Base-by-base conservation (phyloP, 140 eudicot genomes). In the Senecio squalidus region DNA sequence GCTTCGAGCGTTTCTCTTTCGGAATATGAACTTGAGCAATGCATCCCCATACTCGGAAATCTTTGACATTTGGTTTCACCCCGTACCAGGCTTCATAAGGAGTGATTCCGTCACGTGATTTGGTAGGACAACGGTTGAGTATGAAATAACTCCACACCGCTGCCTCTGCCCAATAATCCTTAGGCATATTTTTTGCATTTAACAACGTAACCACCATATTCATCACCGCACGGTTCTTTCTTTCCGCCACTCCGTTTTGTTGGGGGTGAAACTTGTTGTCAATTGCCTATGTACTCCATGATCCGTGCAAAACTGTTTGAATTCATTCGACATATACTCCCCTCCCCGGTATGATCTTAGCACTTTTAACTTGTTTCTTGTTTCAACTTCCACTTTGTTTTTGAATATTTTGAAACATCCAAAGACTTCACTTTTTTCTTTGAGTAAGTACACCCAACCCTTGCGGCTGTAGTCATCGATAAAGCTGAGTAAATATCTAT, bases 391-490 rank as follows among this genome's bases (percentile, higher is more conserved):
- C n/a, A n/a, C 48, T 5, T 17, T 38, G 6, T 3, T 58, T 9
- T 58, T 58, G 5, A 36, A 58, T 0, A 0, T 5, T 2, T 58
- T 58, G 25, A 58, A 58, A n/a, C 15, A 10, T 26, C 39, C 51
- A n/a, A 58, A 13, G 6, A 34, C 51, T 22, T 58, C 18, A 11
- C 8, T 0, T 10, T 55, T 55, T 33, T 55, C 62, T 15, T n/a
- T 9, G 0, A 55, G 3, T 0, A 57, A 6, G 11, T 57, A 57
- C 1, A 57, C 63, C 63, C 63, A 57, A 9, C 63, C 48, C 30
- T 57, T 33, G 0, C 28, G 47, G 21, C 63, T 57, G 1, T 33
- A 57, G 23, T 57, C 63, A 57, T 57, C 47, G 0, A 57, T 57
- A 22, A 57, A 57, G 4, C 63, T 30, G 4, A 57, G 11, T 0